Percentiles rank a stretch among this genome's conserved stretches.
Conservation (phyloP, 179 eudicot genomes). For the Spinacia oleracea region DNA sequence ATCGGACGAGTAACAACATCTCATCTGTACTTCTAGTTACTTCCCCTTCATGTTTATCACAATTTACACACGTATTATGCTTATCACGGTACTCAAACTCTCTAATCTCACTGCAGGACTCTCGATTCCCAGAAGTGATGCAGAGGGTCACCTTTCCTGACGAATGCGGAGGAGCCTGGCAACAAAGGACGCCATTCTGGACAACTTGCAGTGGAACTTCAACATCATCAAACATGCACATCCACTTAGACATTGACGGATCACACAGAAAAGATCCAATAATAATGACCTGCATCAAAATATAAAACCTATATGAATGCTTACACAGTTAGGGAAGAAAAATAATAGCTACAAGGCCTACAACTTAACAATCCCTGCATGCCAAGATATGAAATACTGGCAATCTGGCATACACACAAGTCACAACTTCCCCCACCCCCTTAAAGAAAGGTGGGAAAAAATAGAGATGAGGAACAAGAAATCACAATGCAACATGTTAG, state of each 20-base stretch:
- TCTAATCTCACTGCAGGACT: conserved; percentile 84
- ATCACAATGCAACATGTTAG: not conserved
- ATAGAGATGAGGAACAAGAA: not conserved
- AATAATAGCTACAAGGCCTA: not conserved
- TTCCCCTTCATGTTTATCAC: conserved; percentile 40
- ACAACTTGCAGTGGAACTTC: conserved; percentile 78
- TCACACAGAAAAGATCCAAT: conserved; percentile 79
- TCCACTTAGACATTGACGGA: conserved; percentile 61
- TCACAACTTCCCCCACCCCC: not conserved
- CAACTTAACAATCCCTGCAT: not conserved
- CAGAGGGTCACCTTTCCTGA: conserved; percentile 77
- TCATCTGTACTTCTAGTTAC: conserved; percentile 59
- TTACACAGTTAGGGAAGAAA: not conserved
- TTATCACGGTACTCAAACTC: conserved; percentile 78
- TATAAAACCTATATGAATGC: not conserved
- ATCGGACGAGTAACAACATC: conserved; percentile 66
- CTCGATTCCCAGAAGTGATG: conserved; percentile 73
- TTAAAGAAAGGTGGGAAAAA: not conserved
- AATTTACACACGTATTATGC: conserved; percentile 28
- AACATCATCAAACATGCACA: conserved; percentile 84
- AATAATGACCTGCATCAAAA: conserved; percentile 67
- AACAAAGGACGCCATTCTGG: conserved; percentile 81
- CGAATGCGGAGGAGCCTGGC: conserved; percentile 72
- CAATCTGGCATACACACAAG: too few relatives aligned
- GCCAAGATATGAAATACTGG: not conserved